phyloP scores from a whole-genome alignment of 768 basidiomycete species.

The Psilocybe cubensis region DNA sequence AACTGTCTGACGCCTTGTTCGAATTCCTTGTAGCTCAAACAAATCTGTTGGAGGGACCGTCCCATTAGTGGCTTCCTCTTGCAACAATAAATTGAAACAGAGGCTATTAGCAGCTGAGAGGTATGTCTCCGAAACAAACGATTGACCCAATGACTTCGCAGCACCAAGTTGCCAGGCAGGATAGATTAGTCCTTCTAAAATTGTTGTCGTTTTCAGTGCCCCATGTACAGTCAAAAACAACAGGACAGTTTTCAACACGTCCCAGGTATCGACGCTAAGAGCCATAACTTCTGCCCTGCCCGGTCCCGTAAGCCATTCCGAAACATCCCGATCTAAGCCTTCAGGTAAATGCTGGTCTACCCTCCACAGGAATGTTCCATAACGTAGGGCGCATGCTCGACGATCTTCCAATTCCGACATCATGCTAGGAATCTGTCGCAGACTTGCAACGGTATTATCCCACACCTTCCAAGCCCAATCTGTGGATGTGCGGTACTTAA shows the following conservation, averaged over 20 bases:
- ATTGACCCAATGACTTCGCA: slow-evolving; percentile 38
- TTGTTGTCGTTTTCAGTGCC: slow-evolving; percentile 71
- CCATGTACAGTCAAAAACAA: slow-evolving; percentile 68
- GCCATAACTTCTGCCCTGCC: slow-evolving; percentile 67
- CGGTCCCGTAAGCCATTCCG: slow-evolving; percentile 72
- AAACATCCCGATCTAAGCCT: slow-evolving; percentile 71
- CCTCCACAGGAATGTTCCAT: slow-evolving; percentile 71
- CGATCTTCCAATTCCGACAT: slow-evolving; percentile 49
- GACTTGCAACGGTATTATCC: slow-evolving; percentile 79
- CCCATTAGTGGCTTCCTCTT: slow-evolving; percentile 46
- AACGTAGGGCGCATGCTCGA: slow-evolving; percentile 60
- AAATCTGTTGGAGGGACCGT: slow-evolving; percentile 49
- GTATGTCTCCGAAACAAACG: slow-evolving; percentile 48
- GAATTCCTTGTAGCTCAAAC: slow-evolving; percentile 69
- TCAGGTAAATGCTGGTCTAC: slow-evolving; percentile 78
- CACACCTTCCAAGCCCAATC: slow-evolving; percentile 86
- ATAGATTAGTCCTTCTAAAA: slow-evolving; percentile 76
- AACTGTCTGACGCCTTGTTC: slow-evolving; percentile 69
- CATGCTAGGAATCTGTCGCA: slow-evolving; percentile 70
- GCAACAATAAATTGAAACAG: slow-evolving; percentile 62
- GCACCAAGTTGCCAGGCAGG: slow-evolving; percentile 74
- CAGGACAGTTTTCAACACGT: slow-evolving; percentile 62
- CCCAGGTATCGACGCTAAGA: slow-evolving; percentile 68
- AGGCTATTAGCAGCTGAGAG: slow-evolving; percentile 67
- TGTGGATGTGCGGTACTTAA: slow-evolving; percentile 71